phyloP scores from a whole-genome alignment of 2,329 filamentous ascomycete species.

The Keithomyces neogunnii region DNA sequence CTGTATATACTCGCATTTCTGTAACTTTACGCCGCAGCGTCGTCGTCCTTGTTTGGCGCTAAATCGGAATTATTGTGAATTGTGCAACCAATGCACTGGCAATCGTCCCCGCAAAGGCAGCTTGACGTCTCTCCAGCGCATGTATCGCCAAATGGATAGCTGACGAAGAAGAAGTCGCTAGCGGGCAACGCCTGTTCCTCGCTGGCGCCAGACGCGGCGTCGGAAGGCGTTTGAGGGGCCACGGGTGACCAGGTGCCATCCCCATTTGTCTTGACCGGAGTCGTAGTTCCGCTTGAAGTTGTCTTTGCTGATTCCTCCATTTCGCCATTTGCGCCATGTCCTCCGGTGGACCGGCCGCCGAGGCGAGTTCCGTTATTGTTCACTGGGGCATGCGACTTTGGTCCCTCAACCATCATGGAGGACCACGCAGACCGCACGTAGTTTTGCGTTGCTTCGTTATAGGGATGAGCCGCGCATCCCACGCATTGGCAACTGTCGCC shows the following conservation, averaged over 20 bases:
- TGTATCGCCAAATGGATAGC: constrained; percentile 38
- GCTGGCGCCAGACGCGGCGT: constrained; percentile 32
- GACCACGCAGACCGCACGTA: constrained; percentile 41
- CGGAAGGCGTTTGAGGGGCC: constrained; percentile 37
- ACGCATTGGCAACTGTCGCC: constrained; percentile 59
- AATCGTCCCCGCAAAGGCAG: constrained; percentile 53
- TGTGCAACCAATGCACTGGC: constrained; percentile 47
- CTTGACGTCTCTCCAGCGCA: constrained; percentile 41
- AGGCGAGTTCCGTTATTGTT: neutral
- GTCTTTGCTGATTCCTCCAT: constrained; percentile 13
- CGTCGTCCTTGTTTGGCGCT: neutral
- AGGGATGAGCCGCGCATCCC: constrained; percentile 59
- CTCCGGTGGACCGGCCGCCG: constrained; percentile 14
- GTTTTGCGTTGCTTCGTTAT: constrained; percentile 53
- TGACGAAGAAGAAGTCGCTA: constrained; percentile 52
- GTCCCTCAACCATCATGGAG: constrained; percentile 28
- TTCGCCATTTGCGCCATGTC: constrained; percentile 15
- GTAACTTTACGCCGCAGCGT: neutral
- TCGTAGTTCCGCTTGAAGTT: constrained; percentile 12
- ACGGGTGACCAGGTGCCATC: constrained; percentile 28
- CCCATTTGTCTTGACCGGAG: constrained; percentile 8
- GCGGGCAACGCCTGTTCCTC: constrained; percentile 45
- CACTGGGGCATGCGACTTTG: constrained; percentile 12
- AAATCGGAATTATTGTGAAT: constrained; percentile 35
- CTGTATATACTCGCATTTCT: neutral